Conservation (phyloP, 768 basidiomycete species). For the Pisolithus marmoratus region DNA sequence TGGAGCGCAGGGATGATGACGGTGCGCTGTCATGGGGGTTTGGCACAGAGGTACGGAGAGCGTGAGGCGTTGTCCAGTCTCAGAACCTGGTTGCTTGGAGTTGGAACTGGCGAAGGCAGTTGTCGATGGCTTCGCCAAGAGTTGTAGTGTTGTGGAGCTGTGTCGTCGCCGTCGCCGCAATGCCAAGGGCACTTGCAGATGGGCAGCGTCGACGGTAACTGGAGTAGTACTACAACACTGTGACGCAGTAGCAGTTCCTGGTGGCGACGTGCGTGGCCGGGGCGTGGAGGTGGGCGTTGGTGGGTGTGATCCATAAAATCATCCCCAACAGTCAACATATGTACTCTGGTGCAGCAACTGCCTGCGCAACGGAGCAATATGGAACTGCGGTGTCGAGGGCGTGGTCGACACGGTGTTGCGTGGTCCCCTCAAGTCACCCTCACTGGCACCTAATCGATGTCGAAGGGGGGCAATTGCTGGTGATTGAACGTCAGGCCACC, state of each 20-base stretch:
- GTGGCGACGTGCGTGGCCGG: conserved; percentile 9
- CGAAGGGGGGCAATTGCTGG: neutral
- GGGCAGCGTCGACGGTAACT: neutral
- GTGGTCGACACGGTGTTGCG: conserved; percentile 27
- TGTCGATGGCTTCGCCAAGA: neutral
- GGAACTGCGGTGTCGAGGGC: conserved; percentile 20
- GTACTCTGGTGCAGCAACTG: neutral
- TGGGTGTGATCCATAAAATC: neutral
- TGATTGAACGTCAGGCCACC: neutral
- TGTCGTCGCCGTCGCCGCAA: conserved; percentile 2
- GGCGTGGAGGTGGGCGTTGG: conserved; percentile 16
- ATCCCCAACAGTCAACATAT: neutral
- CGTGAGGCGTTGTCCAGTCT: conserved; percentile 11
- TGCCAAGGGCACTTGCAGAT: neutral
- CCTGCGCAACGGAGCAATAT: neutral
- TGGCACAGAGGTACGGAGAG: neutral
- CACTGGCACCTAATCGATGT: no score
- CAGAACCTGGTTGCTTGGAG: conserved; percentile 9
- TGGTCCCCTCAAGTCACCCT: neutral
- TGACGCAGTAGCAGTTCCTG: neutral
- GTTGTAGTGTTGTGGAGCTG: neutral
- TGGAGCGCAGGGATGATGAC: conserved; percentile 1
- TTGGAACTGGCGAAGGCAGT: conserved; percentile 7
- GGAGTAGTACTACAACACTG: neutral
- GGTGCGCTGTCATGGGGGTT: neutral